Conservation (phyloP, 306 rosid species). For the Ormosia semicastrata region DNA sequence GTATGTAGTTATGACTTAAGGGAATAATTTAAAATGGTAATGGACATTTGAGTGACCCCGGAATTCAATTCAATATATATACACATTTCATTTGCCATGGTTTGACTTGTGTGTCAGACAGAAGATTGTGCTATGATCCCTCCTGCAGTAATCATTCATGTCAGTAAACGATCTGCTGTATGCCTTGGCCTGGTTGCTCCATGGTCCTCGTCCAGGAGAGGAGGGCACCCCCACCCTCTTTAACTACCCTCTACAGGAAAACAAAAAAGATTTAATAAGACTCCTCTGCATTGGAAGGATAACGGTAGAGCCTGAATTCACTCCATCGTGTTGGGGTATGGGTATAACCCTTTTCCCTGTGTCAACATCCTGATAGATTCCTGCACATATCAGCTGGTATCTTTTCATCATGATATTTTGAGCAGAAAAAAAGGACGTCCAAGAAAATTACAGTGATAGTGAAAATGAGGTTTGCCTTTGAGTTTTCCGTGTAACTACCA, state of each 20-base stretch:
- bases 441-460: background rate
- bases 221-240: background rate
- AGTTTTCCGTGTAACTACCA: background rate
- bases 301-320: background rate
- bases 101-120: conserved; percentile 22
- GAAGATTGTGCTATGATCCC: background rate
- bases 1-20: background rate
- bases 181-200: background rate
- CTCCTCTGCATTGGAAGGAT: background rate
- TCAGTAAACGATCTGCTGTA: background rate
- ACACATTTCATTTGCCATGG: background rate
- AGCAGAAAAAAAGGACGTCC: background rate
- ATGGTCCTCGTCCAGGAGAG: background rate
- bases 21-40: background rate
- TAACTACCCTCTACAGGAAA: background rate
- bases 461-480: background rate
- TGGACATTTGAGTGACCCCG: background rate
- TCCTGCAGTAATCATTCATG: conserved; percentile 14
- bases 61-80: background rate
- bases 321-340: background rate
- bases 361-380: background rate
- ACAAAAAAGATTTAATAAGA: background rate
- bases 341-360: background rate
- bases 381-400: background rate
- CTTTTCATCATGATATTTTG: conserved; percentile 9